Evolutionary conservation across 2,329 filamentous ascomycete genomes (phyloP).

Genomic region (Alternaria sp.): DNA sequence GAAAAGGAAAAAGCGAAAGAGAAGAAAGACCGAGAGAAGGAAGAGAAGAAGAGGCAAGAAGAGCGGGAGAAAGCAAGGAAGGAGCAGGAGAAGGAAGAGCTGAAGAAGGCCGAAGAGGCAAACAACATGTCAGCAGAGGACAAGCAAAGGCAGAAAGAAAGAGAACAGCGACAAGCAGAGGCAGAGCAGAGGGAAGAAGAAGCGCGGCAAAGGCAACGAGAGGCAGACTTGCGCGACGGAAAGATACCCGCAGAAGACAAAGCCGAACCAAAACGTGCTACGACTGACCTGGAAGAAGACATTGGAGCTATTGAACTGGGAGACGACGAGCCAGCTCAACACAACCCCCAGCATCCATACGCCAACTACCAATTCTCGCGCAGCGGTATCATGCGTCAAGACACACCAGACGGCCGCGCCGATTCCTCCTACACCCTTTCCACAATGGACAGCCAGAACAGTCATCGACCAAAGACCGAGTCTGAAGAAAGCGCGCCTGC

Average conservation of each 20-base stretch:
- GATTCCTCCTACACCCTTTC: constrained; percentile 27
- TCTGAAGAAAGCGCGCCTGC: constrained; percentile 16
- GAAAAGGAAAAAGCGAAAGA: constrained; percentile 31
- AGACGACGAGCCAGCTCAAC: not conserved
- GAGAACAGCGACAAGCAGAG: constrained; percentile 9
- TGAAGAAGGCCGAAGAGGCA: constrained; percentile 22
- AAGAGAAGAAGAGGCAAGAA: constrained; percentile 31
- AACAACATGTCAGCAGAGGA: constrained; percentile 9
- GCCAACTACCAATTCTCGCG: constrained; percentile 39
- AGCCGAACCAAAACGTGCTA: not conserved
- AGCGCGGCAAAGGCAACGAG: constrained; percentile 20
- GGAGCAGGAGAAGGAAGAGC: constrained; percentile 22
- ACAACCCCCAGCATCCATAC: constrained; percentile 23
- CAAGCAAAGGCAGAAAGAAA: constrained; percentile 13
- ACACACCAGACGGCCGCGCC: constrained; percentile 29
- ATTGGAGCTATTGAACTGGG: constrained; percentile 30
- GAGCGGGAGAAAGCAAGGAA: constrained; percentile 11
- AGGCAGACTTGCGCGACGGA: constrained; percentile 4
- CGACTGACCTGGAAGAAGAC: constrained; percentile 24
- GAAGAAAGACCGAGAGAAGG: constrained; percentile 25
- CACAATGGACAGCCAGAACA: constrained; percentile 24
- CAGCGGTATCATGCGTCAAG: constrained; percentile 37
- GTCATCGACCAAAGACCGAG: not conserved
- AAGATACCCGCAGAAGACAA: constrained; percentile 18
- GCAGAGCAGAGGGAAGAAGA: constrained; percentile 13